These are phyloP conservation scores for Leavenworthia alabamica DNA, from an alignment of 345 rosid genomes.

Conservation along the genomic window DNA sequence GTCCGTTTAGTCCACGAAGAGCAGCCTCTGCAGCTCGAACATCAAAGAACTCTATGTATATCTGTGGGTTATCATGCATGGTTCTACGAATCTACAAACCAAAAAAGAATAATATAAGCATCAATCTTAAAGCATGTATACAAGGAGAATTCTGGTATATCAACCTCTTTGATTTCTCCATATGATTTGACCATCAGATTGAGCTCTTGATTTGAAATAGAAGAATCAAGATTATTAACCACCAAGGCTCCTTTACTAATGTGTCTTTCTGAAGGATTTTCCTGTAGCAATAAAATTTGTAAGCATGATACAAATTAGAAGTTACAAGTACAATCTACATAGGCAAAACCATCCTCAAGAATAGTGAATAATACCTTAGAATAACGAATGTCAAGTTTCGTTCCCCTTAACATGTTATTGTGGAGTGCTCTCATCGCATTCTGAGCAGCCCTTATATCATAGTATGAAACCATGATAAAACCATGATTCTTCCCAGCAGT, in stretches of 20 bases:
- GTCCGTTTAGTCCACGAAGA: slow-evolving; percentile 51
- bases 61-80: slow-evolving; percentile 47
- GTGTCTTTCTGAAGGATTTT: slow-evolving; percentile 45
- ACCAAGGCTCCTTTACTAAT: slow-evolving; percentile 52
- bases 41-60: slow-evolving; percentile 73
- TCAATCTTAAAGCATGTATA: not conserved
- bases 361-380: slow-evolving; percentile 47
- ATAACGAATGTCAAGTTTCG: slow-evolving; percentile 78
- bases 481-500: slow-evolving; percentile 84
- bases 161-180: slow-evolving; percentile 73
- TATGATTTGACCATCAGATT: slow-evolving; percentile 40
- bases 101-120: slow-evolving; percentile 12
- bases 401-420: slow-evolving; percentile 49
- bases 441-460: slow-evolving; percentile 86
- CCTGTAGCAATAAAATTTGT: slow-evolving; percentile 33
- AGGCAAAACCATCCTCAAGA: slow-evolving; percentile 4
- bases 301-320: slow-evolving; percentile 9
- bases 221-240: slow-evolving; percentile 53
- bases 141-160: not conserved
- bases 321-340: not conserved
- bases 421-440: slow-evolving; percentile 75
- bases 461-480: slow-evolving; percentile 72
- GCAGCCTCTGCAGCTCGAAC: slow-evolving; percentile 81
- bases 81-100: slow-evolving; percentile 56
- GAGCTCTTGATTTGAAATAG: slow-evolving; percentile 57